These are phyloP conservation scores for Stipa capillata DNA, from an alignment of 176 grass and related monocot species.

Conservation along the genomic window DNA sequence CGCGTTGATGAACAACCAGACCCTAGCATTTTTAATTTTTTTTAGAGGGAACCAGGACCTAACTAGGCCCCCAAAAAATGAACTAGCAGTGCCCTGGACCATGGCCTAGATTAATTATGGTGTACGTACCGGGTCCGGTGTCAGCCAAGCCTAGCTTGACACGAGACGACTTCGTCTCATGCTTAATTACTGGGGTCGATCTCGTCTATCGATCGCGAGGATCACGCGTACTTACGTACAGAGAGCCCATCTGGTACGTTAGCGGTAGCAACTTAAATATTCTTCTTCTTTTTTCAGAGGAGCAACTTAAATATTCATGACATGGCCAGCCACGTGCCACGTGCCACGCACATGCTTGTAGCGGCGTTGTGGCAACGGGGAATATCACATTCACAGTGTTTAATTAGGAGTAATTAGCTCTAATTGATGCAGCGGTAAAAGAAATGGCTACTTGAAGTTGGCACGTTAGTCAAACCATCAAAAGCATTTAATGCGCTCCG, in stretches of 20 bases:
- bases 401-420: too few relatives aligned
- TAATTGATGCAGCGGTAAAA: background rate
- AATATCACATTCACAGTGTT: too few relatives aligned
- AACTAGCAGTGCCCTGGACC: too few relatives aligned
- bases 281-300: too few relatives aligned
- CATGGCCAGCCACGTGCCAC: too few relatives aligned
- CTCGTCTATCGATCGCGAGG: background rate
- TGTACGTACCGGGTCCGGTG: too few relatives aligned
- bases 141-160: background rate
- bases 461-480: background rate
- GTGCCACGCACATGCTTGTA: background rate
- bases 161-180: background rate
- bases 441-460: background rate
- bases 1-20: too few relatives aligned
- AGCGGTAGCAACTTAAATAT: background rate
- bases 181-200: background rate
- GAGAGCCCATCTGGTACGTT: background rate
- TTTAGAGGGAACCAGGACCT: too few relatives aligned
- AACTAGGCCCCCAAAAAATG: too few relatives aligned
- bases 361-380: background rate
- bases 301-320: background rate
- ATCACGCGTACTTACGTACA: background rate
- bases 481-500: background rate
- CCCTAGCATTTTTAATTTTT: too few relatives aligned
- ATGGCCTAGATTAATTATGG: background rate